A percentile compares a stretch with the other conserved stretches of the same genome.
Evolutionary conservation across 2,329 filamentous ascomycete genomes (phyloP).

Genomic region (Tolypocladium nubicola): DNA sequence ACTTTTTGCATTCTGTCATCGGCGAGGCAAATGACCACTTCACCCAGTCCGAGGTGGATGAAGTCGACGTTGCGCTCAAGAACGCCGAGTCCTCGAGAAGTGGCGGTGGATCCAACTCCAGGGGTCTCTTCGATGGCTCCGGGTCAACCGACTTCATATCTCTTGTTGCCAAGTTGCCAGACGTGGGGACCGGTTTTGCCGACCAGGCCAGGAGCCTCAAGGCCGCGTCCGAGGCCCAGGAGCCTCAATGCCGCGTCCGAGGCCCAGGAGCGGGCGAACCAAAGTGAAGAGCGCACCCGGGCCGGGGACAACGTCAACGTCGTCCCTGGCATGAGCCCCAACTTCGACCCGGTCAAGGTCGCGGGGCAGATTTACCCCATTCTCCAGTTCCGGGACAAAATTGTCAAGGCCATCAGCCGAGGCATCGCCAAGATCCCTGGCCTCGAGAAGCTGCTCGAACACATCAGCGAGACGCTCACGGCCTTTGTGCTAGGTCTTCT

Average conservation of each 20-base stretch:
- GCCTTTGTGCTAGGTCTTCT: slow-evolving; percentile 85
- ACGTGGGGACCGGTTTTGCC: slow-evolving; percentile 54
- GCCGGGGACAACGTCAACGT: slow-evolving; percentile 39
- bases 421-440: slow-evolving; percentile 89
- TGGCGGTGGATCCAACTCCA: slow-evolving; percentile 22
- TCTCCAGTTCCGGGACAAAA: slow-evolving; percentile 83
- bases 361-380: slow-evolving; percentile 86
- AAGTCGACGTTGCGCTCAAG: slow-evolving; percentile 65
- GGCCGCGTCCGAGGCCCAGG: slow-evolving; percentile 50
- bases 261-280: slow-evolving; percentile 52
- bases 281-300: slow-evolving; percentile 30
- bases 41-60: slow-evolving; percentile 74
- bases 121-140: slow-evolving; percentile 31
- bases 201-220: slow-evolving; percentile 55
- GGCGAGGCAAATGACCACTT: slow-evolving; percentile 76
- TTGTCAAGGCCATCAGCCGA: slow-evolving; percentile 75
- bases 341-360: slow-evolving; percentile 70
- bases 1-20: slow-evolving; percentile 71
- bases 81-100: slow-evolving; percentile 47
- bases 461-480: slow-evolving; percentile 85
- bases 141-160: slow-evolving; percentile 52
- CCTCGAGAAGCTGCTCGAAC: slow-evolving; percentile 80
- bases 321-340: slow-evolving; percentile 63
- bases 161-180: slow-evolving; percentile 66
- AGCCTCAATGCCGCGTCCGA: slow-evolving; percentile 52